Percentiles rank a stretch among this genome's conserved stretches.
Conservation (phyloP, 345 rosid species). For the Gossypium thurberi region DNA sequence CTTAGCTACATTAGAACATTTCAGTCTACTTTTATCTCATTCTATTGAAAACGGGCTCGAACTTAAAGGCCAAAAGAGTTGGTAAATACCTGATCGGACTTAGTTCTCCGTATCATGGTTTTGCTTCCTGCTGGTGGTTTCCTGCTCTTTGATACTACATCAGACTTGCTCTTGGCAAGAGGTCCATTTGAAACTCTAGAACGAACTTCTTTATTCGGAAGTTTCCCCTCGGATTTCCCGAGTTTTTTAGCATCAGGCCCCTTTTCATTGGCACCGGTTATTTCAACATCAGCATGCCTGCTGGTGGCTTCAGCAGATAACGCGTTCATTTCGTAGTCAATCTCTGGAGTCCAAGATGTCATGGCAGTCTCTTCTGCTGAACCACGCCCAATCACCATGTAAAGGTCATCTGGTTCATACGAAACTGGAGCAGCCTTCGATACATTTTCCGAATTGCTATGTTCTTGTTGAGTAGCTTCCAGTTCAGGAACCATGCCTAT, state of each 20-base stretch:
- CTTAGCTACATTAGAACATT: neutral
- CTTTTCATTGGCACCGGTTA: slow-evolving; percentile 19
- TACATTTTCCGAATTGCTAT: slow-evolving; percentile 26
- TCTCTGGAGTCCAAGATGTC: slow-evolving; percentile 71
- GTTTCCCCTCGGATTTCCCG: slow-evolving; percentile 33
- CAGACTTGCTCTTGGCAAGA: slow-evolving; percentile 39
- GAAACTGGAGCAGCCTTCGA: slow-evolving; percentile 20
- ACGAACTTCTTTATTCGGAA: slow-evolving; percentile 38
- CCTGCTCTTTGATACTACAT: slow-evolving; percentile 39
- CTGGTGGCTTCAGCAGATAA: slow-evolving; percentile 32
- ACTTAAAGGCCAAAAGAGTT: neutral
- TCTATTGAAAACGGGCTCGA: neutral
- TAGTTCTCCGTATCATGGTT: slow-evolving; percentile 47
- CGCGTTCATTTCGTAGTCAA: slow-evolving; percentile 52
- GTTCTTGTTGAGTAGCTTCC: slow-evolving; percentile 36
- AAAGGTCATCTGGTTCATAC: slow-evolving; percentile 88
- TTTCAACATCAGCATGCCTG: slow-evolving; percentile 28
- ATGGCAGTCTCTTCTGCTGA: slow-evolving; percentile 34
- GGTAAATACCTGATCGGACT: slow-evolving; percentile 52
- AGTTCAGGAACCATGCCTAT: slow-evolving; percentile 61
- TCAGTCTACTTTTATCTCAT: neutral
- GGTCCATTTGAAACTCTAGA: slow-evolving; percentile 45
- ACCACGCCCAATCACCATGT: slow-evolving; percentile 78
- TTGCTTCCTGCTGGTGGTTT: slow-evolving; percentile 60
- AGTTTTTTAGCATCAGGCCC: slow-evolving; percentile 26